Percentiles rank a stretch among this genome's conserved stretches.
These are phyloP conservation scores for Beauveria sp. DNA, from an alignment of 2,329 filamentous ascomycete species.

Conservation along the genomic window DNA sequence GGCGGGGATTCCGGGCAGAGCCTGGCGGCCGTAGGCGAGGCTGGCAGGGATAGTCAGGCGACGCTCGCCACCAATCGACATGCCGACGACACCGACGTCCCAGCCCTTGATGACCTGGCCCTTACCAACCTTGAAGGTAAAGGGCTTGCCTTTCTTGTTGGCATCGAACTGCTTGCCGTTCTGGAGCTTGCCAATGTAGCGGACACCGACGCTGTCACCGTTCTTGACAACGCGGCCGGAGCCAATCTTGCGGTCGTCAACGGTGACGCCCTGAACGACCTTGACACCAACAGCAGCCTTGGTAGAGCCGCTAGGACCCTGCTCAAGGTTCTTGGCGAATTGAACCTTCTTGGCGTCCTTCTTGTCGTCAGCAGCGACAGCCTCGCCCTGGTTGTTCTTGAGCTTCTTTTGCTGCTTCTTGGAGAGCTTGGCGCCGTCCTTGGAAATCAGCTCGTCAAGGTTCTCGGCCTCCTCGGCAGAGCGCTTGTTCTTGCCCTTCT, in stretches of 20 bases:
- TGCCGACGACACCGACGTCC: slow-evolving; percentile 90
- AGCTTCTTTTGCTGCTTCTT: slow-evolving; percentile 98
- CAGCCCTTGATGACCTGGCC: slow-evolving; percentile 98
- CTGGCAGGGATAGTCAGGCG: slow-evolving; percentile 81
- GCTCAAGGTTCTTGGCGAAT: slow-evolving; percentile 98
- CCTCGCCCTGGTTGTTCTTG: slow-evolving; percentile 96
- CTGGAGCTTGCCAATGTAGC: slow-evolving; percentile 95
- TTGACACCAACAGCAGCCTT: slow-evolving; percentile 59
- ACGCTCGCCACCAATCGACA: slow-evolving; percentile 89
- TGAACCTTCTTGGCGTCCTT: slow-evolving; percentile 90
- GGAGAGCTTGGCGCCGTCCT: slow-evolving; percentile 71
- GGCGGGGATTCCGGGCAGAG: slow-evolving; percentile 73
- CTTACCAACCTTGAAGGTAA: slow-evolving; percentile 87
- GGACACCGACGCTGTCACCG: slow-evolving; percentile 84
- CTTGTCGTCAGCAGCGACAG: slow-evolving; percentile 53
- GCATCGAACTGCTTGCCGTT: slow-evolving; percentile 94
- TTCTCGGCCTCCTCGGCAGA: slow-evolving; percentile 69
- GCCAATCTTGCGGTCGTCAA: slow-evolving; percentile 93
- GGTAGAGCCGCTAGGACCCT: slow-evolving; percentile 76
- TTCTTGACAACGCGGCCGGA: slow-evolving; percentile 79
- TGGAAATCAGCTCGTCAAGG: slow-evolving; percentile 80
- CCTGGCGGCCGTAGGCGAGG: slow-evolving; percentile 83
- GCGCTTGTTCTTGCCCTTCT: slow-evolving; percentile 91
- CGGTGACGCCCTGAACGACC: slow-evolving; percentile 77
- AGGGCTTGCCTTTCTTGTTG: slow-evolving; percentile 99